Conservation (phyloP, 2,329 filamentous ascomycete genomes). For the Penicillium sp. region DNA sequence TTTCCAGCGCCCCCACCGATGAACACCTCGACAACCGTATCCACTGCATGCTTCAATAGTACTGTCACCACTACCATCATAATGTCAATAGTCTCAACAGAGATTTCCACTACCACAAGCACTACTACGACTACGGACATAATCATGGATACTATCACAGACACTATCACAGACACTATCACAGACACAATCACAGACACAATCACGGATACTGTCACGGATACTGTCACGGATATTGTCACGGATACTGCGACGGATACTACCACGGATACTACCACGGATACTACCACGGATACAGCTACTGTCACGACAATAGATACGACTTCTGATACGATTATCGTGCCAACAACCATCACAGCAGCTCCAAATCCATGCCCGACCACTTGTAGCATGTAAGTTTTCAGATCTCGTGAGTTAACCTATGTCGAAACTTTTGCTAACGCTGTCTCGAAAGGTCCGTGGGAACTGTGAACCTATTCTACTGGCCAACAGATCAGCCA, state of each 20-base stretch:
- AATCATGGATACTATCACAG: constrained; percentile 1
- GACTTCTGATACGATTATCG: not conserved
- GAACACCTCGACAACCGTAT: not conserved
- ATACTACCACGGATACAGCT: not conserved
- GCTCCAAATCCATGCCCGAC: constrained; percentile 17
- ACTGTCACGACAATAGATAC: not conserved
- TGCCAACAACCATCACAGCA: constrained; percentile 14
- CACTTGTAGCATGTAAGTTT: constrained; percentile 14
- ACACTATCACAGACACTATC: not conserved
- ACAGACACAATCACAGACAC: not conserved
- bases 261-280: not conserved
- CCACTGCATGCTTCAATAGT: not conserved
- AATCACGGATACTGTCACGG: not conserved
- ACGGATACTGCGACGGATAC: not conserved
- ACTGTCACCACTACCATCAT: not conserved
- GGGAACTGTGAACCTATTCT: constrained; percentile 17
- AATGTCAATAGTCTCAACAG: not conserved
- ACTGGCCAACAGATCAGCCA: constrained; percentile 15
- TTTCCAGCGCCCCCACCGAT: not conserved
- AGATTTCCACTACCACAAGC: not conserved
- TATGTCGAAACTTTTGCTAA: not conserved
- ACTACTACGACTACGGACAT: constrained; percentile 2
- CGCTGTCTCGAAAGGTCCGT: constrained; percentile 8
- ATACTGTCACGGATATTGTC: not conserved
- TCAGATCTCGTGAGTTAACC: not conserved